phyloP scores from a whole-genome alignment of 1,284 basidiomycete genomes.

The Erythrobasidium hasegawianum region DNA sequence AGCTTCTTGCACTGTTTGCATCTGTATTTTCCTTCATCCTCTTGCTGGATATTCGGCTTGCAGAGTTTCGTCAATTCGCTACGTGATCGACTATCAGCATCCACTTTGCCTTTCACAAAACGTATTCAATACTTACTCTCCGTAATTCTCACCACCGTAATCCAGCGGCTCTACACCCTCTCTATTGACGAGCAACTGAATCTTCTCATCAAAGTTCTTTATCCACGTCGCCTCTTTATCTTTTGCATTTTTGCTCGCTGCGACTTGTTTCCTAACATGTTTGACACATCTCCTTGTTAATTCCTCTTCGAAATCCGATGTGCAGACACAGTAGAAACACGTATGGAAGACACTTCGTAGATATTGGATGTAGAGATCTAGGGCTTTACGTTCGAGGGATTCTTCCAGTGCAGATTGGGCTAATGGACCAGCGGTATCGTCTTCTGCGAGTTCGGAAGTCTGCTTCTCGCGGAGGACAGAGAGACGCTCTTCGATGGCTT shows the following conservation, averaged over 20 bases:
- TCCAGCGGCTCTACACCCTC: slow-evolving; percentile 74
- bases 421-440: neutral
- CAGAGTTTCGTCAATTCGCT: slow-evolving; percentile 73
- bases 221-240: slow-evolving; percentile 71
- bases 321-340: slow-evolving; percentile 92
- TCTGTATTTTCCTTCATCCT: slow-evolving; percentile 89
- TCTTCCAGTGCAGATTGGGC: slow-evolving; percentile 8
- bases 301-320: slow-evolving; percentile 87
- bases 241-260: slow-evolving; percentile 31
- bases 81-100: too few relatives aligned
- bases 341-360: slow-evolving; percentile 77
- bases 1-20: slow-evolving; percentile 92
- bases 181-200: slow-evolving; percentile 68
- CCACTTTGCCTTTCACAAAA: too few relatives aligned
- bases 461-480: slow-evolving; percentile 40
- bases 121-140: slow-evolving; percentile 86
- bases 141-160: slow-evolving; percentile 80
- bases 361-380: slow-evolving; percentile 81
- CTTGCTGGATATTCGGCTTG: slow-evolving; percentile 81
- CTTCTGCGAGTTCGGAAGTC: slow-evolving; percentile 5
- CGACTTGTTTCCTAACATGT: slow-evolving; percentile 64
- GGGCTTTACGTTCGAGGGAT: slow-evolving; percentile 40
- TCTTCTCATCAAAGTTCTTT: slow-evolving; percentile 74
- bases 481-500: slow-evolving; percentile 47
- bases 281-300: slow-evolving; percentile 86